Conservation (phyloP, 2,329 filamentous ascomycete genomes). For the Sphaerostilbella broomeana region DNA sequence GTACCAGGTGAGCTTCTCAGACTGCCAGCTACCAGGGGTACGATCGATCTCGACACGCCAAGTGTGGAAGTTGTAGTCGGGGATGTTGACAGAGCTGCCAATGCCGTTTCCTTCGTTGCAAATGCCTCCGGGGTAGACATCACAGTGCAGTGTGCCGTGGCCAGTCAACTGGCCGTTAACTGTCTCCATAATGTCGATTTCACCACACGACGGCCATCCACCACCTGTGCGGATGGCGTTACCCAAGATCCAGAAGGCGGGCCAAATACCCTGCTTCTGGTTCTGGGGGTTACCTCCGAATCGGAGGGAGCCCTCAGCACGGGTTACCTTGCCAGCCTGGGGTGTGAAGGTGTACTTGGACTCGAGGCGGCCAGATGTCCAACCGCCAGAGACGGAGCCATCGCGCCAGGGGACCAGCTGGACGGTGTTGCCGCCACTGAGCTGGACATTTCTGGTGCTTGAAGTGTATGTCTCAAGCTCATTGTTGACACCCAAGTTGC, state of each 20-base stretch:
- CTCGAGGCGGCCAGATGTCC: slow-evolving; percentile 52
- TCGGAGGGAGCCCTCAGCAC: slow-evolving; percentile 40
- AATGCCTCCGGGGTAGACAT: slow-evolving; percentile 35
- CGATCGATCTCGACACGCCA: slow-evolving; percentile 47
- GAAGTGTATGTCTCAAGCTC: slow-evolving; percentile 45
- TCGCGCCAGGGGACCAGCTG: slow-evolving; percentile 44
- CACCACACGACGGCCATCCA: slow-evolving; percentile 47
- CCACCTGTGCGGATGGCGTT: slow-evolving; percentile 41
- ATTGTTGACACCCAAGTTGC: slow-evolving; percentile 42
- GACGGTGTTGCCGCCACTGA: slow-evolving; percentile 43
- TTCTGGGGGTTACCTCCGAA: slow-evolving; percentile 37
- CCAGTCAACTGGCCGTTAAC: slow-evolving; percentile 42
- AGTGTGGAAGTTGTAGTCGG: slow-evolving; percentile 39
- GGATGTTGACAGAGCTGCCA: slow-evolving; percentile 28
- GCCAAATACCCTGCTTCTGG: slow-evolving; percentile 50
- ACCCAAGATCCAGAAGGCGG: slow-evolving; percentile 53
- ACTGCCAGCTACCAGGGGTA: slow-evolving; percentile 36
- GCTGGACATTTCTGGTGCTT: slow-evolving; percentile 41
- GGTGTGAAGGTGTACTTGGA: slow-evolving; percentile 42
- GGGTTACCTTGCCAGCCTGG: slow-evolving; percentile 36
- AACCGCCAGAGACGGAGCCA: slow-evolving; percentile 29
- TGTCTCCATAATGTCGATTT: slow-evolving; percentile 53
- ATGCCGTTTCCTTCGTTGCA: slow-evolving; percentile 47
- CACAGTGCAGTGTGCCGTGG: slow-evolving; percentile 49
- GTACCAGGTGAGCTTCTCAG: slow-evolving; percentile 47